Evolutionary conservation across 1,139 yeast genomes (phyloP), one percentile per base, ranked within the genome.

Genomic region (Magnusiomyces tetraspermus): DNA sequence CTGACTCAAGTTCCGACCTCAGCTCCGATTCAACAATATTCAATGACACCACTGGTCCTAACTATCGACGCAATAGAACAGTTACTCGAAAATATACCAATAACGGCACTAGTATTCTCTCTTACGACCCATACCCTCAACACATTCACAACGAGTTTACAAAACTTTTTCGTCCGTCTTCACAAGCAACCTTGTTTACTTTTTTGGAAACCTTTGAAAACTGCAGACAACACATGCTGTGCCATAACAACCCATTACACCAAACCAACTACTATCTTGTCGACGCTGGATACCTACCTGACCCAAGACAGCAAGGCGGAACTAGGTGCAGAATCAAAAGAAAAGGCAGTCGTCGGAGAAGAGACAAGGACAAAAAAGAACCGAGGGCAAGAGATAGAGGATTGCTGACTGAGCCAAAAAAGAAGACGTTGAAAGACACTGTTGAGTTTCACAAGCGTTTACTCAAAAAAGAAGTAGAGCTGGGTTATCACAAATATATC

Each of bases 401-500:
- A n/a, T 23, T 23, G 17, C 26, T 46, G 21, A 33, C 43, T 19
- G 43, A 17, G 6, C 49, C 49, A 13, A 46, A 46, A 37, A 46
- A 46, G 21, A 15, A 8, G 2, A 33, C 49, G 8, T 33, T 46
- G 3, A 26, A 37, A 10, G 17, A 36, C 23, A 46, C 49, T 6
- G 23, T 36, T 11, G 49, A 46, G 19, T 46, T 46, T 28, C 49
- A 46, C 21, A 22, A 23, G 21, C 8, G 24, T 13, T 24, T 46
- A 15, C 30, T 46, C n/a, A 23, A 36, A 37, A 46, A 46, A 37
- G 49, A 46, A 24, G 43, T 24, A 17, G 43, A 46, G 33, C 43
- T 46, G 4, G 49, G 49, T 11, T 46, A 46, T 15, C 42, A 38
- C 15, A 38, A 38, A 19, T 38, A 38, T 19, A 19, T 38, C 8